phyloP scores from a whole-genome alignment of 345 rosid genomes.

The Aquilaria sinensis region DNA sequence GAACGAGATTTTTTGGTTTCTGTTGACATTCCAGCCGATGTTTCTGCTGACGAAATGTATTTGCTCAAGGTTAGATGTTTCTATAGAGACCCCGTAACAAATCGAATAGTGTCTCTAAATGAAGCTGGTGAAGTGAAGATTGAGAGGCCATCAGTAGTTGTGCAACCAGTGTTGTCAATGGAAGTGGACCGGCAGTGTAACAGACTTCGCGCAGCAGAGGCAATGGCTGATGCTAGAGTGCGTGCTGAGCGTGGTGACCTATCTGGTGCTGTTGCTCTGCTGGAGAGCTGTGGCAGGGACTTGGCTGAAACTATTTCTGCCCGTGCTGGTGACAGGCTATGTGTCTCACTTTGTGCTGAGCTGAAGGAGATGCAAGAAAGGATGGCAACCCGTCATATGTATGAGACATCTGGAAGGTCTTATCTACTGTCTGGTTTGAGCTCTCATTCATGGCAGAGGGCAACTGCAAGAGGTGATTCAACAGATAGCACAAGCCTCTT shows the following conservation, averaged over 20 bases:
- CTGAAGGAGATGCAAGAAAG: slow-evolving; percentile 91
- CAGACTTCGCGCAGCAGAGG: slow-evolving; percentile 84
- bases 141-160: slow-evolving; percentile 43
- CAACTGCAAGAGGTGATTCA: slow-evolving; percentile 91
- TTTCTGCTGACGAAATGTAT: slow-evolving; percentile 40
- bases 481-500: slow-evolving; percentile 57
- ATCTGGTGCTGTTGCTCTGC: slow-evolving; percentile 55
- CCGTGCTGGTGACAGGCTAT: slow-evolving; percentile 55
- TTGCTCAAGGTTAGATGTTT: slow-evolving; percentile 60
- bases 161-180: slow-evolving; percentile 43
- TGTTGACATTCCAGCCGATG: slow-evolving; percentile 52
- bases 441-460: slow-evolving; percentile 99
- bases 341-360: slow-evolving; percentile 69
- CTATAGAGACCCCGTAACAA: slow-evolving; percentile 62
- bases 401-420: slow-evolving; percentile 87
- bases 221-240: slow-evolving; percentile 77
- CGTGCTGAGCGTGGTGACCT: slow-evolving; percentile 77
- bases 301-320: slow-evolving; percentile 57
- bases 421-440: slow-evolving; percentile 90
- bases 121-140: slow-evolving; percentile 47
- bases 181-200: slow-evolving; percentile 92
- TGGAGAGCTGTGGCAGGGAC: slow-evolving; percentile 53
- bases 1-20: slow-evolving; percentile 86
- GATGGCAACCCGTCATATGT: slow-evolving; percentile 75
- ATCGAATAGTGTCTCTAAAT: slow-evolving; percentile 37